Evolutionary conservation across 2,329 filamentous ascomycete genomes (phyloP), one percentile per base, ranked within the genome.

Genomic region (Plenodomus lindquistii): DNA sequence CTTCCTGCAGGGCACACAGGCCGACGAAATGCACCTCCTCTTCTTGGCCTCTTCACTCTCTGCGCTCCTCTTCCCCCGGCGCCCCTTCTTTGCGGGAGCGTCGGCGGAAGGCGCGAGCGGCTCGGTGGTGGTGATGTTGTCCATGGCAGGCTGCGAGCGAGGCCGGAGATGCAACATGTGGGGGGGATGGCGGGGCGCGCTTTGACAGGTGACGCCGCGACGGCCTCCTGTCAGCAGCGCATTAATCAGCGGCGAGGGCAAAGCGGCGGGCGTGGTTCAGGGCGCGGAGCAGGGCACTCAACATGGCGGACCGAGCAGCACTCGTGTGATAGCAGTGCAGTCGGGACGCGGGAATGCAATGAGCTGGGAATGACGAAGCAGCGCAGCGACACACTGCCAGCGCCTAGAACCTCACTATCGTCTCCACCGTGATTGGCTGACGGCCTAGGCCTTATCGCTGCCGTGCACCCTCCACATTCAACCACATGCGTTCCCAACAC

Each of bases 41-140:
- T 78, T 73, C 64, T 67, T 78, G 20, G 65, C 62, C 39, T 68
- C 65, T 40, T 77, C 75, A 45, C 77, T 73, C 2, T 65, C 63
- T 22, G 58, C 57, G 21, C 70, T 66, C 57, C 67, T 69, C 61
- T 70, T 69, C 42, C 60, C 57, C 40, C 67, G 59, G 19, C 68
- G 60, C 13, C 68, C 65, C 37, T 64, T 67, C 57, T 72, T 72
- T n/a, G 59, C 37, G 13, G 62, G 55, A 46, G 54, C 42, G 40
- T 61, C 59, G 6, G 18, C 18, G 31, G 37, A 21, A 13, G 29
- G 29, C 9, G 45, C 21, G n/a, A 44, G 43, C 34, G 54, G 38
- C 31, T 48, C 50, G 44, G 48, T 35, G 27, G 44, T 49, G 50
- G 44, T 52, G 40, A 15, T 44, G 37, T 47, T 53, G 38, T 57